Evolutionary conservation across 352 stramenopile genomes (phyloP).

Genomic region (Phytophthora lateralis): DNA sequence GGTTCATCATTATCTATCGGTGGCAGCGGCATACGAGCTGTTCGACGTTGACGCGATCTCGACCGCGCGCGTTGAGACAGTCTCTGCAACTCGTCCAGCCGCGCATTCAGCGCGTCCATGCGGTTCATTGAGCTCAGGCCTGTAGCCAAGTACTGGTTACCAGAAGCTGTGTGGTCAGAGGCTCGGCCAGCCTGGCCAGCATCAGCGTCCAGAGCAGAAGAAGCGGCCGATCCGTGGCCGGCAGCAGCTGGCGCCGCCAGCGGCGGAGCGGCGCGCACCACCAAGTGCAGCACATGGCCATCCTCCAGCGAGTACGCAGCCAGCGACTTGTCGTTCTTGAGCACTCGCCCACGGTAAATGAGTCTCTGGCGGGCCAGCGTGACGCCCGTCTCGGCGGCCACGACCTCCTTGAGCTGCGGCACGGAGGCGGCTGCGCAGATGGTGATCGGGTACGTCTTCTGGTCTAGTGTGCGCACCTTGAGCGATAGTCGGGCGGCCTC

Average conservation of each 20-base stretch:
- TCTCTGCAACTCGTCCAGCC: slow-evolving; percentile 23
- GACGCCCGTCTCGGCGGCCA: slow-evolving; percentile 74
- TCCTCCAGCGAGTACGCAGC: slow-evolving; percentile 80
- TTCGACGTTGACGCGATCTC: slow-evolving; percentile 18
- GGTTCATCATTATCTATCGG: slow-evolving; percentile 73
- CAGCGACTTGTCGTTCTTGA: slow-evolving; percentile 87
- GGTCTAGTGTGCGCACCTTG: slow-evolving; percentile 85
- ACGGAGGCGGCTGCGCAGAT: slow-evolving; percentile 69
- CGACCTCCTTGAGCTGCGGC: slow-evolving; percentile 73
- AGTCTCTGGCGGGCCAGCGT: slow-evolving; percentile 76
- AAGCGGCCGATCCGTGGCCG: slow-evolving; percentile 27
- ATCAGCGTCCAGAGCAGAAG: slow-evolving; percentile 4
- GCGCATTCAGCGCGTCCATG: slow-evolving; percentile 15
- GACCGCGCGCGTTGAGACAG: slow-evolving; percentile 14
- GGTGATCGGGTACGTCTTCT: slow-evolving; percentile 79
- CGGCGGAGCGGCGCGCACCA: slow-evolving; percentile 64
- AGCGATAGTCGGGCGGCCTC: slow-evolving; percentile 55
- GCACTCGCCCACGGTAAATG: slow-evolving; percentile 86
- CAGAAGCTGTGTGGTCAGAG: neutral
- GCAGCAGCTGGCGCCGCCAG: too few relatives aligned
- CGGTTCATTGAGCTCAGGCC: slow-evolving; percentile 1
- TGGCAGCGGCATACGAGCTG: slow-evolving; percentile 10
- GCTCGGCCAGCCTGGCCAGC: neutral
- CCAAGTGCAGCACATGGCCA: slow-evolving; percentile 81
- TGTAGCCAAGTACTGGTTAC: slow-evolving; percentile 2